Evolutionary conservation across 306 rosid species (phyloP), one percentile per base, ranked within the genome.

Genomic region (Coriaria nepalensis): DNA sequence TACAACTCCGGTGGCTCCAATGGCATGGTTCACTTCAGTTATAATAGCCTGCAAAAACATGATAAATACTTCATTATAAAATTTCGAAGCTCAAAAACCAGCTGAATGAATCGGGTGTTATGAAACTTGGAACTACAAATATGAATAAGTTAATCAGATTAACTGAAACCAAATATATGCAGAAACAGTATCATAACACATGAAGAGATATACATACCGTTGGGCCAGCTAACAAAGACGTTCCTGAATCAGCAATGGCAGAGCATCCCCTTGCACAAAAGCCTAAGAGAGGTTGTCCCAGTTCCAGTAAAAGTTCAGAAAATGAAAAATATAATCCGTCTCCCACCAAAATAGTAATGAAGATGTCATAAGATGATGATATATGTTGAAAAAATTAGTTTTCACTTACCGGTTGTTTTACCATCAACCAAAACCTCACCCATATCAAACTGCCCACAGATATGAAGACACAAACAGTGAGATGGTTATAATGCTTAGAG

Each of bases 171-270:
- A 39, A 10, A 7, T 29, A 53, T 53, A 47, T 10, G 11, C 20
- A 53, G 7, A 40, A 40, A 40, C 47, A 40, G 8, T 45, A 43
- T 34, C 8, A 55, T 11, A 11, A 37, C 47, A 35, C 53, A 29
- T 40, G 58, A 40, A 53, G 39, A 34, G 47, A n/a, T 13, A 37
- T 29, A 45, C 73, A 6, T 51, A 73, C 80, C 75, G 78, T 76
- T 14, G 83, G 83, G 53, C 96, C 94, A 35, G 85, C 96, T 65
- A 82, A 64, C 59, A 82, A 60, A 33, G 96, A 82, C 53, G 94
- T 87, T 56, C 94, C 92, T 32, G 94, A 87, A 67, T 87, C 94
- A 42, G 93, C 80, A 48, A 87, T 77, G 10, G 94, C 92, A 6
- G 92, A 63, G 73, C 94, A 87, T 43, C 87, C 82, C 37, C 63